These are phyloP conservation scores for Vicia sativa DNA, from an alignment of 306 rosid genomes.

Conservation along the genomic window DNA sequence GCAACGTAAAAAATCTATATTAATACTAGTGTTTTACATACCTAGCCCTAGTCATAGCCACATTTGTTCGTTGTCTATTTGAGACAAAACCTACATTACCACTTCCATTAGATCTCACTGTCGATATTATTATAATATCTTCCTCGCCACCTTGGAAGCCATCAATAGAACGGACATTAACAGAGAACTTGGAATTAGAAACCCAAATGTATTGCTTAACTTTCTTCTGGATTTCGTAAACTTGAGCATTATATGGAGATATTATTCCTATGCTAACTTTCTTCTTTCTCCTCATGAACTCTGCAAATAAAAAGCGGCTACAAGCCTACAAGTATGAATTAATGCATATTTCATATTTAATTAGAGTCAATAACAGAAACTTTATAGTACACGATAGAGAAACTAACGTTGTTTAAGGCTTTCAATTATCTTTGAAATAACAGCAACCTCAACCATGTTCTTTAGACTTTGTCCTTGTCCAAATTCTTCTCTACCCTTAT, in stretches of 20 bases:
- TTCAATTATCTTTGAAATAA: conserved; percentile 46
- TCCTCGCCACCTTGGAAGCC: conserved; percentile 73
- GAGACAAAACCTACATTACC: conserved; percentile 57
- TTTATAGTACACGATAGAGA: no score
- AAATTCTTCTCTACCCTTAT: conserved; percentile 46
- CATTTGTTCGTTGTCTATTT: conserved; percentile 52
- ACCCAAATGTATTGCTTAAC: conserved; percentile 6
- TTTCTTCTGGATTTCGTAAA: conserved; percentile 48
- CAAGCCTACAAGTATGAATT: no score
- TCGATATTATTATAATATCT: conserved; percentile 50
- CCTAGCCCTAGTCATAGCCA: conserved; percentile 66
- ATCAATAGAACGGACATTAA: conserved; percentile 55
- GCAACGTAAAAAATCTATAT: no score
- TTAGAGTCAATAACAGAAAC: background rate
- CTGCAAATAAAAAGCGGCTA: background rate
- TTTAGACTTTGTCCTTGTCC: conserved; percentile 29
- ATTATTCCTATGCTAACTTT: conserved; percentile 60
- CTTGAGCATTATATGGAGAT: conserved; percentile 63
- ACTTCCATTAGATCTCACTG: conserved; percentile 43
- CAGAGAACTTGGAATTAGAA: conserved; percentile 33
- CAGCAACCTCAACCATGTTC: conserved; percentile 58
- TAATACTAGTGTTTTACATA: background rate
- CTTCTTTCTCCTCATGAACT: conserved; percentile 26
- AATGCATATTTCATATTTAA: no score
- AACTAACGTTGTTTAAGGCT: no score